These are phyloP conservation scores for Aureobasidium melanogenum DNA, from an alignment of 2,329 filamentous ascomycete genomes.

Conservation along the genomic window DNA sequence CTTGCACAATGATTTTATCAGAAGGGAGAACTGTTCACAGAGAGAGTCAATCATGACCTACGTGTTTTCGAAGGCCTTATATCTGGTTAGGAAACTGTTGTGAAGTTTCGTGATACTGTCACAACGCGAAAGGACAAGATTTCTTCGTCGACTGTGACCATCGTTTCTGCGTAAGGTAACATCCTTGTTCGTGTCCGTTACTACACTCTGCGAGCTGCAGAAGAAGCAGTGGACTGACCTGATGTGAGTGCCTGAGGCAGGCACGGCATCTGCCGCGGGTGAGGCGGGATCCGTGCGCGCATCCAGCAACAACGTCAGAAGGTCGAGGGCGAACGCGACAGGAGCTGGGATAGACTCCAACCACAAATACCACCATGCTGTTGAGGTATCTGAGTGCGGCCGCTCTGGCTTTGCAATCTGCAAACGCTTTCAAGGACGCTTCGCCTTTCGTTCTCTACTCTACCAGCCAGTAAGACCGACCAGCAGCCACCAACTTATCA, in stretches of 20 bases:
- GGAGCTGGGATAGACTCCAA: background rate
- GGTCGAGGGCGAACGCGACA: constrained; percentile 5
- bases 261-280: background rate
- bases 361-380: constrained; percentile 4
- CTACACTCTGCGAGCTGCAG: too few relatives aligned
- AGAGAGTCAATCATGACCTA: too few relatives aligned
- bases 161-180: too few relatives aligned
- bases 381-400: constrained; percentile 6
- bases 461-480: constrained; percentile 59
- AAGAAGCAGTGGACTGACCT: too few relatives aligned
- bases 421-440: constrained; percentile 71
- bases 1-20: too few relatives aligned
- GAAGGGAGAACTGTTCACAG: too few relatives aligned
- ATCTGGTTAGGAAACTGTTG: too few relatives aligned
- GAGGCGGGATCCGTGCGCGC: background rate
- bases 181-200: too few relatives aligned
- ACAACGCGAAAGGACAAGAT: too few relatives aligned
- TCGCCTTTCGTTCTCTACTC: constrained; percentile 87
- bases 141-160: too few relatives aligned
- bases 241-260: background rate
- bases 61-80: too few relatives aligned
- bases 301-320: constrained; percentile 10
- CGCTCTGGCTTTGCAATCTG: constrained; percentile 22
- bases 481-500: background rate
- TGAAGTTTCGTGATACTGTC: too few relatives aligned